Percentiles rank a stretch among this genome's conserved stretches.
phyloP scores from a whole-genome alignment of 768 basidiomycete species.

The Xerocomellus dryophilus region DNA sequence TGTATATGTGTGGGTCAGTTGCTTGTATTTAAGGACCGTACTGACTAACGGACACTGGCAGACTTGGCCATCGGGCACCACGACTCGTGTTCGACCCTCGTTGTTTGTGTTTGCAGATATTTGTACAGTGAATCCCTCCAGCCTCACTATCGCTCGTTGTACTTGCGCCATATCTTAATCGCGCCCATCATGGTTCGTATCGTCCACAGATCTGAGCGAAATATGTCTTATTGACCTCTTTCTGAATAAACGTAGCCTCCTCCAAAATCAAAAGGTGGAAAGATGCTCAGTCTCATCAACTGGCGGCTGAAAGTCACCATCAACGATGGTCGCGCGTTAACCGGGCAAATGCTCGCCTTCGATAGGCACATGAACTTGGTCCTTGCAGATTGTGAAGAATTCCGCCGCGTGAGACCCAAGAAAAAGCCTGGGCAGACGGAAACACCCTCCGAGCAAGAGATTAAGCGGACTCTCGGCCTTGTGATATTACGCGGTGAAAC shows the following conservation, averaged over 20 bases:
- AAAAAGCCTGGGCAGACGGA: slow-evolving; percentile 80
- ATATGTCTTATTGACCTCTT: slow-evolving; percentile 6
- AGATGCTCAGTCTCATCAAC: slow-evolving; percentile 97
- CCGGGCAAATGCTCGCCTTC: slow-evolving; percentile 99
- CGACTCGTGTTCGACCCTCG: background rate
- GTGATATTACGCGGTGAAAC: slow-evolving; percentile 96
- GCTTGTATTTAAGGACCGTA: background rate
- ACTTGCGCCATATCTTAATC: slow-evolving; percentile 25
- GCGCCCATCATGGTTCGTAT: slow-evolving; percentile 58
- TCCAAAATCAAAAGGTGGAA: slow-evolving; percentile 96
- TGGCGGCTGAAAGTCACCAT: slow-evolving; percentile 97
- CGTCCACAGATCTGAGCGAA: slow-evolving; percentile 10
- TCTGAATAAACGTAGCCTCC: slow-evolving; percentile 59
- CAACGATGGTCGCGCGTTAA: slow-evolving; percentile 93
- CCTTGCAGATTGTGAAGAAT: slow-evolving; percentile 97
- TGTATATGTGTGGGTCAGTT: background rate
- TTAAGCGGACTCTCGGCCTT: slow-evolving; percentile 94
- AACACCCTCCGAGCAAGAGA: slow-evolving; percentile 79
- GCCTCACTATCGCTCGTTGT: slow-evolving; percentile 18
- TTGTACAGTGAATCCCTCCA: slow-evolving; percentile 24
- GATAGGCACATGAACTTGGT: slow-evolving; percentile 99
- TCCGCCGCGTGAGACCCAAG: slow-evolving; percentile 87
- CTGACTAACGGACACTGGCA: background rate
- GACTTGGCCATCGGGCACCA: background rate
- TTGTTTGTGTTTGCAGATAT: slow-evolving; percentile 32